These are phyloP conservation scores for Blechomonas ayalai DNA, from an alignment of 208 protist species.

Conservation along the genomic window DNA sequence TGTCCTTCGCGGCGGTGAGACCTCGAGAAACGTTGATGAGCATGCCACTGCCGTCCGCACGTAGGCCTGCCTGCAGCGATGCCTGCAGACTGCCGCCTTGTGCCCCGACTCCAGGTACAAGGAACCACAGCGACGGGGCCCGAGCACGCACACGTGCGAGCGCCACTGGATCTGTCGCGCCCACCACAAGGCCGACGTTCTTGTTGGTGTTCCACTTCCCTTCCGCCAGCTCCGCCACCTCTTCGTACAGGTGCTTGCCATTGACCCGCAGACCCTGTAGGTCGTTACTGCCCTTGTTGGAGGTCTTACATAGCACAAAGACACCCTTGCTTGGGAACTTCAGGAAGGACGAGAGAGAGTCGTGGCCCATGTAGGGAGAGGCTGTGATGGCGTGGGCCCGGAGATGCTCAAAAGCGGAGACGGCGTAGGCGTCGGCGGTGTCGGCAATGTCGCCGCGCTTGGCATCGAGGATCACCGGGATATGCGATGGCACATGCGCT, in stretches of 20 bases:
- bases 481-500: slow-evolving; percentile 47
- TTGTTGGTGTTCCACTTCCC: slow-evolving; percentile 60
- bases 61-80: slow-evolving; percentile 64
- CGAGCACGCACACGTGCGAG: slow-evolving; percentile 61
- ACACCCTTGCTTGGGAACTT: slow-evolving; percentile 67
- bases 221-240: slow-evolving; percentile 69
- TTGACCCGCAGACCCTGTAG: slow-evolving; percentile 64
- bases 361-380: slow-evolving; percentile 84
- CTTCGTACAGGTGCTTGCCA: slow-evolving; percentile 62
- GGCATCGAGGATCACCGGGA: slow-evolving; percentile 82
- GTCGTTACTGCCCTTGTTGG: slow-evolving; percentile 84
- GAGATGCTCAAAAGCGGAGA: slow-evolving; percentile 73
- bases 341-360: slow-evolving; percentile 76
- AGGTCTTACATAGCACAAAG: slow-evolving; percentile 87
- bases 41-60: slow-evolving; percentile 68
- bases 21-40: slow-evolving; percentile 83
- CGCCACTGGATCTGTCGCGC: slow-evolving; percentile 75
- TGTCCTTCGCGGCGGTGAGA: slow-evolving; percentile 59
- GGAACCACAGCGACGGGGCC: slow-evolving; percentile 81
- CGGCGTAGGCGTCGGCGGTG: slow-evolving; percentile 81
- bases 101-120: slow-evolving; percentile 79
- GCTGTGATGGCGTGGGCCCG: slow-evolving; percentile 78
- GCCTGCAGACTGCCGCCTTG: slow-evolving; percentile 76
- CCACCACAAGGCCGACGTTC: slow-evolving; percentile 83
- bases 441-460: slow-evolving; percentile 87